phyloP scores from a whole-genome alignment of 1,284 basidiomycete genomes.

The Boletus hoseneyae region DNA sequence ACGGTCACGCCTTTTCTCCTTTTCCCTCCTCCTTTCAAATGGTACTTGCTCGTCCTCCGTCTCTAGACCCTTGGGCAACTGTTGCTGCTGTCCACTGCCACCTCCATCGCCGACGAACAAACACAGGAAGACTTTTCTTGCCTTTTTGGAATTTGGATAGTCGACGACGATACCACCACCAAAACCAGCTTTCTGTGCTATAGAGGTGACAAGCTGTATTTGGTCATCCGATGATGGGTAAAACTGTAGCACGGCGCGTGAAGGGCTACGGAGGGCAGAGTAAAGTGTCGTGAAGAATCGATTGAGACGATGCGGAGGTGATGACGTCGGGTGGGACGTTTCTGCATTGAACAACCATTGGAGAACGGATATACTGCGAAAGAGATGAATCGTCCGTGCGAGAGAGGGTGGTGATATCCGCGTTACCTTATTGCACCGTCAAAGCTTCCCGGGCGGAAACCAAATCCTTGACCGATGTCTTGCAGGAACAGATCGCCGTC shows the following conservation, averaged over 20 bases:
- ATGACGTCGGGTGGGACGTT: conserved; percentile 84
- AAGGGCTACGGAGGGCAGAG: conserved; percentile 87
- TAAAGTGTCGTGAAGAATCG: conserved; percentile 98
- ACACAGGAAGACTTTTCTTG: conserved; percentile 88
- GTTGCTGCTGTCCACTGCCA: conserved; percentile 49
- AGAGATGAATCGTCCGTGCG: background rate
- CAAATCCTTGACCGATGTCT: conserved; percentile 91
- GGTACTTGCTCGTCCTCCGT: conserved; percentile 56
- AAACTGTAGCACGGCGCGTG: conserved; percentile 93
- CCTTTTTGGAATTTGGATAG: conserved; percentile 95
- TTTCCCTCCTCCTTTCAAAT: conserved; percentile 69
- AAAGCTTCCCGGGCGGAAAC: conserved; percentile 94
- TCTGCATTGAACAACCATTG: conserved; percentile 99
- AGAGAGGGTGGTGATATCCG: background rate
- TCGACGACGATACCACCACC: conserved; percentile 97
- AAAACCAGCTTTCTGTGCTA: conserved; percentile 93
- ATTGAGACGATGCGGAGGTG: conserved; percentile 87
- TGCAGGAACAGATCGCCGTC: conserved; percentile 92
- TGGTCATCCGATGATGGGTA: conserved; percentile 96
- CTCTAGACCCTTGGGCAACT: conserved; percentile 71
- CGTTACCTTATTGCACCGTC: conserved; percentile 94
- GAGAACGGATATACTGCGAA: conserved; percentile 90
- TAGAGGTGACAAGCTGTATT: conserved; percentile 90
- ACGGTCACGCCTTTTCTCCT: conserved; percentile 52
- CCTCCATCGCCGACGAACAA: conserved; percentile 81